Evolutionary conservation across 345 rosid genomes (phyloP).

Genomic region (Microcos paniculata): DNA sequence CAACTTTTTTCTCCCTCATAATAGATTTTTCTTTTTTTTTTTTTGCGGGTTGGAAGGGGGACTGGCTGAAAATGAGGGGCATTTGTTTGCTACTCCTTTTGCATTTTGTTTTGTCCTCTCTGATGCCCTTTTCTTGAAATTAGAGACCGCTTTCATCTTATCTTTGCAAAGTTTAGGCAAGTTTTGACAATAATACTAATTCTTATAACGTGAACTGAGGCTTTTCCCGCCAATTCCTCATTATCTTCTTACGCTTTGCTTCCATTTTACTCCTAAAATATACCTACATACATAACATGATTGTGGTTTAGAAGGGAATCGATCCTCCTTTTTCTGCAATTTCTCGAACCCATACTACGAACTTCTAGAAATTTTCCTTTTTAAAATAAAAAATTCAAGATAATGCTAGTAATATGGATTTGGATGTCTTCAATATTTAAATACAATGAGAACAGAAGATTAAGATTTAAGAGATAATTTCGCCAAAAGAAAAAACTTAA

Average conservation of each 20-base stretch:
- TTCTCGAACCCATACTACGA: too few species aligned
- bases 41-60: too few species aligned
- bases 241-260: background rate
- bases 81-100: background rate
- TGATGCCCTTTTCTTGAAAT: background rate
- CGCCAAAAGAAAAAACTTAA: background rate
- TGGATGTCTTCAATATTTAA: too few species aligned
- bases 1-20: background rate
- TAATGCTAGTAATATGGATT: too few species aligned
- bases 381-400: too few species aligned
- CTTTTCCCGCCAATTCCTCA: background rate
- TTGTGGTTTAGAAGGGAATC: background rate
- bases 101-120: too few species aligned
- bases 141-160: slow-evolving; percentile 3
- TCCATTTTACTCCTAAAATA: background rate
- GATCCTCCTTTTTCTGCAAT: background rate
- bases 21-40: background rate
- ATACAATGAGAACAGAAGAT: too few species aligned
- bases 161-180: background rate
- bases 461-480: background rate
- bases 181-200: background rate
- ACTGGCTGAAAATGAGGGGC: background rate
- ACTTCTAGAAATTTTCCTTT: too few species aligned
- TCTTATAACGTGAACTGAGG: background rate
- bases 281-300: background rate